Evolutionary conservation across 2,329 filamentous ascomycete genomes (phyloP).

Genomic region (Alternaria rosae): DNA sequence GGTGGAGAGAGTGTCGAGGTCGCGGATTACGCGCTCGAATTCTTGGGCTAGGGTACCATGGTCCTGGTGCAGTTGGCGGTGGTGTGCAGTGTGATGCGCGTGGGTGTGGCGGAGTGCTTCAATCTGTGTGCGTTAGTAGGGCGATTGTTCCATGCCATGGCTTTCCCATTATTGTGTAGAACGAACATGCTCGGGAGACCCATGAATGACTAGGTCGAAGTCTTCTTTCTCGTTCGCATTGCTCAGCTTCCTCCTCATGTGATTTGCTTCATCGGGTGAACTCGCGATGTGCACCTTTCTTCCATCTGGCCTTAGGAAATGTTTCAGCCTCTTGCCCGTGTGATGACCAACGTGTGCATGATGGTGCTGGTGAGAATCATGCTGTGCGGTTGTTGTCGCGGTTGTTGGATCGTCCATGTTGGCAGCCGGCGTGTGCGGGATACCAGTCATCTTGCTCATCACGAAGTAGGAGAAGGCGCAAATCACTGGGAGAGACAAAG

Average conservation of each 20-base stretch:
- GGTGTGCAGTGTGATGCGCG: slow-evolving; percentile 60
- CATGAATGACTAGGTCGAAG: slow-evolving; percentile 67
- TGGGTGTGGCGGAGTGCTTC: slow-evolving; percentile 61
- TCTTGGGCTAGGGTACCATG: slow-evolving; percentile 63
- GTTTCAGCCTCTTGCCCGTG: slow-evolving; percentile 55
- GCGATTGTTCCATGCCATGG: background rate
- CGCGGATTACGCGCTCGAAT: slow-evolving; percentile 63
- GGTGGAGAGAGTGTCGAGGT: slow-evolving; percentile 60
- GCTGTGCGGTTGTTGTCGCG: background rate
- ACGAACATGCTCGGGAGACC: slow-evolving; percentile 58
- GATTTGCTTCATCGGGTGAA: slow-evolving; percentile 63
- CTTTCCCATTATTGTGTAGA: background rate
- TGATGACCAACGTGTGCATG: slow-evolving; percentile 36
- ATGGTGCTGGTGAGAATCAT: slow-evolving; percentile 13
- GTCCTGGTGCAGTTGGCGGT: slow-evolving; percentile 56
- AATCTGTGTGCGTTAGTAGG: slow-evolving; percentile 28
- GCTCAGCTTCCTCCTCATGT: slow-evolving; percentile 56
- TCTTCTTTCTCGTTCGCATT: slow-evolving; percentile 47
- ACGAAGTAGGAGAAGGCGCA: background rate
- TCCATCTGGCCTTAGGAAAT: slow-evolving; percentile 65
- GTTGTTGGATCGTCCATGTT: slow-evolving; percentile 10
- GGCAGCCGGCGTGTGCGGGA: slow-evolving; percentile 8
- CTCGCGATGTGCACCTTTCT: slow-evolving; percentile 64
- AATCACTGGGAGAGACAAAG: background rate
- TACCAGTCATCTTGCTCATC: slow-evolving; percentile 9